Conservation (phyloP, 768 basidiomycete genomes). For the Trametes cinnabarina region DNA sequence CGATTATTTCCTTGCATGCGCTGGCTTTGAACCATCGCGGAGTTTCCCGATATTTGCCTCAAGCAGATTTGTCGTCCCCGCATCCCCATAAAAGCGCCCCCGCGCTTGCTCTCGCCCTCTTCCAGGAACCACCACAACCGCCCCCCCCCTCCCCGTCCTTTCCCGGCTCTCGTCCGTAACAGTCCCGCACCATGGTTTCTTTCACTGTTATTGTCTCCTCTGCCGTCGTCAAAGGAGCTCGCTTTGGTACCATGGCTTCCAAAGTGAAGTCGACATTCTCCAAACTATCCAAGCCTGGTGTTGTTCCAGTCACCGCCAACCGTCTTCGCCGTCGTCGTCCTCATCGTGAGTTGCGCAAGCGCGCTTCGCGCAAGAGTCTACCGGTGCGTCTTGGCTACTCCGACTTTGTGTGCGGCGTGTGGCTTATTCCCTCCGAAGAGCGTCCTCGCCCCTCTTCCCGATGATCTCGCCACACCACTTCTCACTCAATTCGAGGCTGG, state of each 20-base stretch:
- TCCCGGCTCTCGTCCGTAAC: neutral
- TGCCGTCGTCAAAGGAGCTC: neutral
- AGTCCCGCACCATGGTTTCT: neutral
- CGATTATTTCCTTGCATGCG: neutral
- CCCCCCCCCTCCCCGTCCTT: no score
- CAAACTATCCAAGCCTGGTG: neutral
- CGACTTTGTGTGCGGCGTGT: neutral
- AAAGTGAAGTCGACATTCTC: constrained; percentile 4
- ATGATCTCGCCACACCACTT: neutral
- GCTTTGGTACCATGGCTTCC: neutral
- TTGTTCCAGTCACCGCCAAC: neutral
- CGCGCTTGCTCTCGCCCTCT: neutral
- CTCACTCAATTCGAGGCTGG: neutral
- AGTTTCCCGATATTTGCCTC: neutral
- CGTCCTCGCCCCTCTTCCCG: constrained; percentile 1
- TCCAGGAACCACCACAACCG: neutral
- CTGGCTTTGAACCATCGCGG: neutral
- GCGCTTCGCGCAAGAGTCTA: neutral
- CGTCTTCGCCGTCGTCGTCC: neutral
- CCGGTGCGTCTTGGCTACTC: constrained; percentile 3
- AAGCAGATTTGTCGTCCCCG: neutral
- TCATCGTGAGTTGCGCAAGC: neutral
- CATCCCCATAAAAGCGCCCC: neutral
- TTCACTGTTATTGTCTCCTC: neutral
- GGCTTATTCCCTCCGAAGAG: neutral